Evolutionary conservation across 768 basidiomycete species (phyloP), one percentile per base, ranked within the genome.

Genomic region (Kwoniella dejecticola): DNA sequence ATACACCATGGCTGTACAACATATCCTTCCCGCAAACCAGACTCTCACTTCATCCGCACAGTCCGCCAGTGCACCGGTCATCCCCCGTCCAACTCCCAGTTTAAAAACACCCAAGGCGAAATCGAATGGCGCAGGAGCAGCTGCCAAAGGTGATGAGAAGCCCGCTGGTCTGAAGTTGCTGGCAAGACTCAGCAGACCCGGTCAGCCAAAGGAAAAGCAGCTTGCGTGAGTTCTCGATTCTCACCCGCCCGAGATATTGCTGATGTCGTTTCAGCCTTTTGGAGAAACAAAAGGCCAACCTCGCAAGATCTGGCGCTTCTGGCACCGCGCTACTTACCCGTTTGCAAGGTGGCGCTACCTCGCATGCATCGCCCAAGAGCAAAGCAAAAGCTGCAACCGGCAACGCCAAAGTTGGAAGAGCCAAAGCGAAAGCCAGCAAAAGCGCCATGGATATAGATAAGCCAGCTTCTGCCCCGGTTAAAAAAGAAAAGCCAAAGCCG

Each of bases 401-500:
- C 3, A 47, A 50, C 7, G 67, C 50, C 21, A 72, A 72, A 44
- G 67, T 72, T 2, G 61, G 40, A 10, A 50, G 73, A 40, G 73
- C 73, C 17, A 75, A 75, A 52, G 63, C 57, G 6, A 55, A 58
- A 17, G 59, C 63, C 7, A 62, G 36, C 30, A 59, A 61, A 17
- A 48, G 50, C n/a, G 66, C 56, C 12, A 68, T 72, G 68, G 68
- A 73, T 29, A 61, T 73, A n/a, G 71, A 70, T 52, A 60, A 61
- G 44, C 55, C 62, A 4, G 50, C 60, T 24, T 38, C 31, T 33
- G 29, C 52, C 17, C 17, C 53, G 24, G 36, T 33, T 21, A 46
- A 46, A 31, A 57, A 57, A 19, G 57, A 59, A 13, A 74, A 68
- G 49, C 44, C 61, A 4, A 53, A 55, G 31, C 31, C 46, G 11